Evolutionary conservation across 257 asterid genomes (phyloP).

Genomic region (Ocimum tenuiflorum): DNA sequence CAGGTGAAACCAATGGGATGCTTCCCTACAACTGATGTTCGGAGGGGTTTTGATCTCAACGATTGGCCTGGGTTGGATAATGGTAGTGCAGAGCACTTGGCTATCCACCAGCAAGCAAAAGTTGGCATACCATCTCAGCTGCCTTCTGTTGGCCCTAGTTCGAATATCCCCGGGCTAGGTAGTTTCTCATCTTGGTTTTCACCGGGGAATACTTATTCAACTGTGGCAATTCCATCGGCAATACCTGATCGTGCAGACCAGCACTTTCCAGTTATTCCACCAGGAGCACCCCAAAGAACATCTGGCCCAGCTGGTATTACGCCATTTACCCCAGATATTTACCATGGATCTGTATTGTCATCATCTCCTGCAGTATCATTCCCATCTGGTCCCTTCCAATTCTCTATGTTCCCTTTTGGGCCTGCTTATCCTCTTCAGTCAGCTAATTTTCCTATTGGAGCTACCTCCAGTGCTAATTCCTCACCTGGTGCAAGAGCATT

Average conservation of each 20-base stretch:
- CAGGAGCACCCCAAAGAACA: slow-evolving; percentile 55
- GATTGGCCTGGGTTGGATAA: slow-evolving; percentile 42
- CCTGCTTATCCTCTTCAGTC: slow-evolving; percentile 52
- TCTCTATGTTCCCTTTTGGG: slow-evolving; percentile 50
- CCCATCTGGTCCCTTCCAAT: slow-evolving; percentile 59
- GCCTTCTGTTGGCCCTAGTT: too few relatives aligned
- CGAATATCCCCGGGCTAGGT: too few relatives aligned
- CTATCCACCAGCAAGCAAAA: slow-evolving; percentile 3
- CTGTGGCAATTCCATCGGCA: slow-evolving; percentile 38
- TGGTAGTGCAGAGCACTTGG: slow-evolving; percentile 23
- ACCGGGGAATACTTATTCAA: slow-evolving; percentile 53
- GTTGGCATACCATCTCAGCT: too few relatives aligned
- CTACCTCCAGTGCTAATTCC: slow-evolving; percentile 42
- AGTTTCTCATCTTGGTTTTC: slow-evolving; percentile 6
- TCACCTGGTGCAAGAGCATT: slow-evolving; percentile 57
- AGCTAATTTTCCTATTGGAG: slow-evolving; percentile 44
- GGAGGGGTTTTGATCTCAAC: slow-evolving; percentile 51
- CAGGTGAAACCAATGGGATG: slow-evolving; percentile 24
- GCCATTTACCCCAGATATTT: slow-evolving; percentile 48
- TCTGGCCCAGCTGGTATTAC: slow-evolving; percentile 51
- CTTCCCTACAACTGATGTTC: slow-evolving; percentile 26
- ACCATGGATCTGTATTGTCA: slow-evolving; percentile 77
- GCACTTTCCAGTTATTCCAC: slow-evolving; percentile 35
- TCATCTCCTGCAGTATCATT: slow-evolving; percentile 66
- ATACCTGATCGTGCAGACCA: slow-evolving; percentile 40